Evolutionary conservation across 768 basidiomycete species (phyloP), one percentile per base, ranked within the genome.

Genomic region (Podaxis mareebaensis): DNA sequence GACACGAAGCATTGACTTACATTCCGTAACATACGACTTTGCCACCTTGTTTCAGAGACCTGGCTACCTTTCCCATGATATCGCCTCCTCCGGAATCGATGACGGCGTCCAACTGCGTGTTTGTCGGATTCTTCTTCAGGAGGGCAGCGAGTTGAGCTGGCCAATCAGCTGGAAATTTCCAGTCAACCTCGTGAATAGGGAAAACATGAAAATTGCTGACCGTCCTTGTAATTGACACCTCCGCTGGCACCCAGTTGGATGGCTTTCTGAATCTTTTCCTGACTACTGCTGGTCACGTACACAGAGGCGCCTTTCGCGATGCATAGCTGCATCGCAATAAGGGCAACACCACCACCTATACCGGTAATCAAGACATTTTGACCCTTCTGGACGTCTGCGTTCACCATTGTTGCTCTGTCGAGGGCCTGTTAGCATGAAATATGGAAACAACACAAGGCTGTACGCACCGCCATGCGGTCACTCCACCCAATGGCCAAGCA

Each of bases 401-500:
- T 86, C 24, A 92, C 80, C 36, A 65, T 40, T 36, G 59, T 39
- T 48, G 49, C 65, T 22, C 53, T 60, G 38, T 39, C 33, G 11
- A 49, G 13, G 30, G 17, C 4, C 64, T 40, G 36, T 61, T 36
- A 38, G 13, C 30, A 39, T 26, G 8, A 39, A 20, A 28, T 4
- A 17, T 17, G 20, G 22, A 2, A 52, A 53, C n/a, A 36, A 56
- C 38, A 17, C 15, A 17, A 28, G 48, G 17, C 8, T 8, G 7
- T 46, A 72, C 78, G 48, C 11, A 93, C 93, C 93, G 86, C 89
- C 91, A 95, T 2, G 93, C 91, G 15, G 93, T 95, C 20, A 94
- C 72, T 2, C 87, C 91, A 0, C 80, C 92, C 2, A 92, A 68
- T 0, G 93, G 92, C 85, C 90, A 91, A 3, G 91, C 91, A 0